Conservation (phyloP, 2,329 filamentous ascomycete species). For the Calonectria fujianensis region DNA sequence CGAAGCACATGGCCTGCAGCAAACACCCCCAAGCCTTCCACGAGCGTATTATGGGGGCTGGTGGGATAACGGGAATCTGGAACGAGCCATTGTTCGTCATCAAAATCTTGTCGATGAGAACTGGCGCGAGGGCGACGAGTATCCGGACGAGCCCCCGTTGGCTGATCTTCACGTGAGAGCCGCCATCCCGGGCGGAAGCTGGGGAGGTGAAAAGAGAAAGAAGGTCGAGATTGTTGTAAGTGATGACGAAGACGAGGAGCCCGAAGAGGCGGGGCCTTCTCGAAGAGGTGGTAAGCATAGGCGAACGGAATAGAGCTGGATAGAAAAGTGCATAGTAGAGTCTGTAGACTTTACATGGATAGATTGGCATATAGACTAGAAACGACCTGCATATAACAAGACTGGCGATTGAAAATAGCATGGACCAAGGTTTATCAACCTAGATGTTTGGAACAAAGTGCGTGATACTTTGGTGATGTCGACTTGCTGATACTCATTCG, state of each 20-base stretch:
- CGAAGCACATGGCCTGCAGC: background rate
- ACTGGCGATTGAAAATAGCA: background rate
- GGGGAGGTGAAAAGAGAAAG: background rate
- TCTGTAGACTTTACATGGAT: background rate
- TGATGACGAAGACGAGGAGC: background rate
- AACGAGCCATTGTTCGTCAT: background rate
- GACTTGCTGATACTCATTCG: background rate
- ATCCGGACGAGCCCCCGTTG: background rate
- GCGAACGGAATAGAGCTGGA: background rate
- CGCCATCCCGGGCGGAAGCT: background rate
- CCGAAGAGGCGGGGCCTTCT: background rate
- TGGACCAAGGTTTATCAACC: background rate
- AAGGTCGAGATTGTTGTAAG: background rate
- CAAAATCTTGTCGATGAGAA: background rate
- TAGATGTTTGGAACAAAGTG: background rate
- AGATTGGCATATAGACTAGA: background rate
- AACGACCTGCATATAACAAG: background rate
- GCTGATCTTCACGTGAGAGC: background rate
- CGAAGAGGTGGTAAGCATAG: background rate
- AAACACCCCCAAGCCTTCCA: background rate
- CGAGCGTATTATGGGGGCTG: background rate
- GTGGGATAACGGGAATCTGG: background rate
- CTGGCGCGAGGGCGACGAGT: background rate
- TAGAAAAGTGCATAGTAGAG: background rate
- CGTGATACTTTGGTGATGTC: background rate